Conservation (phyloP, 2,329 filamentous ascomycete species). For the Ascocoryne sarcoides region DNA sequence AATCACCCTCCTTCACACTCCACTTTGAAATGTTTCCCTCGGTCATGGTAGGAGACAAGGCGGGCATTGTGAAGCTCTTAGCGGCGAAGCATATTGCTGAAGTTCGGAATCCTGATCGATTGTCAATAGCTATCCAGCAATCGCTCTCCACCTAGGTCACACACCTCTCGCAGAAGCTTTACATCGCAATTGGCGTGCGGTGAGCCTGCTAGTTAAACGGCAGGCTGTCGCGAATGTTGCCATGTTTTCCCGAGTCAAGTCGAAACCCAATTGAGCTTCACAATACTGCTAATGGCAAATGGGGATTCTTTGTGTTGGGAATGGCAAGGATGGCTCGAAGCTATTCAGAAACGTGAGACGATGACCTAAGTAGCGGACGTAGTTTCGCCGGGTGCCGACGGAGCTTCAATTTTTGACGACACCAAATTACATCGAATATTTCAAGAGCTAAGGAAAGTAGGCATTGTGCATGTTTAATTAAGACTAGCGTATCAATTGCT, state of each 20-base stretch:
- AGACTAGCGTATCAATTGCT: conserved; percentile 4
- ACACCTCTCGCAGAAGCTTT: conserved; percentile 51
- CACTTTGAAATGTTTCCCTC: conserved; percentile 81
- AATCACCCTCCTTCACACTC: conserved; percentile 81
- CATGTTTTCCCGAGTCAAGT: conserved; percentile 38
- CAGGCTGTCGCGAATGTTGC: conserved; percentile 57
- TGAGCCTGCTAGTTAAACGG: conserved; percentile 54
- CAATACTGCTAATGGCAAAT: not conserved
- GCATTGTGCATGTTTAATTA: not conserved
- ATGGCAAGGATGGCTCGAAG: not conserved
- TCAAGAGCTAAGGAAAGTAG: conserved; percentile 11
- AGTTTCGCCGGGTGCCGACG: conserved; percentile 17
- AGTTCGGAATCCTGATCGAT: conserved; percentile 50
- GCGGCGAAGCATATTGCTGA: conserved; percentile 58
- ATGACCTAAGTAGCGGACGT: not conserved
- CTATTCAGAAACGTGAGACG: not conserved
- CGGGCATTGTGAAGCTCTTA: conserved; percentile 86
- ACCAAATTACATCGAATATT: conserved; percentile 5
- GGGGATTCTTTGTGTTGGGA: not conserved
- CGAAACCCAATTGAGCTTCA: not conserved
- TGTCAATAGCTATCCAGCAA: conserved; percentile 10
- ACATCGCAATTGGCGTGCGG: conserved; percentile 42
- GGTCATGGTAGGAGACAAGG: conserved; percentile 87
- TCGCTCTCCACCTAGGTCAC: conserved; percentile 20
- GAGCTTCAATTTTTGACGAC: conserved; percentile 12